These are phyloP conservation scores for Eutrema heterophyllum DNA, from an alignment of 345 rosid genomes.

Conservation along the genomic window DNA sequence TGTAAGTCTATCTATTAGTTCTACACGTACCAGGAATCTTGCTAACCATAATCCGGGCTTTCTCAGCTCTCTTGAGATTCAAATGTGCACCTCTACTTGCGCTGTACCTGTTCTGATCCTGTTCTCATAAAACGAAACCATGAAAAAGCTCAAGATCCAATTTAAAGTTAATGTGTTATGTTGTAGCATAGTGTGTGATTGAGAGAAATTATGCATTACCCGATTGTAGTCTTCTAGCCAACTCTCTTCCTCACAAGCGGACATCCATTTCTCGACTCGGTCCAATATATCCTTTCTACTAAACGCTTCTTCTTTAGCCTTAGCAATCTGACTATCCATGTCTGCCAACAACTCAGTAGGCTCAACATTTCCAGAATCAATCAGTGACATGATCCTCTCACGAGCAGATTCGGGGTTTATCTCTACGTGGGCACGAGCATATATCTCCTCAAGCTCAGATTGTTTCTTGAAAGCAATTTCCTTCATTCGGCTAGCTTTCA, in stretches of 20 bases:
- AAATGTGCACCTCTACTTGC: constrained; percentile 97
- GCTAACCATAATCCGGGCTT: constrained; percentile 86
- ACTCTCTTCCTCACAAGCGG: constrained; percentile 99
- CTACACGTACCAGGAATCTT: constrained; percentile 80
- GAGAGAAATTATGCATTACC: constrained; percentile 36
- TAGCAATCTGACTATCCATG: constrained; percentile 87
- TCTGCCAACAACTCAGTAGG: constrained; percentile 89
- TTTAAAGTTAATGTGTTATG: neutral
- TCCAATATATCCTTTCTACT: constrained; percentile 96
- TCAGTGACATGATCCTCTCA: constrained; percentile 75
- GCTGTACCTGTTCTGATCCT: constrained; percentile 97
- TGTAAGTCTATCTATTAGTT: neutral
- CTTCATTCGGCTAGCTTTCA: constrained; percentile 93
- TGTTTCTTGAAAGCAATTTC: constrained; percentile 96
- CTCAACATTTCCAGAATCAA: constrained; percentile 88
- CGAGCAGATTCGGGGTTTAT: constrained; percentile 78
- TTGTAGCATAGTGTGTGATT: neutral
- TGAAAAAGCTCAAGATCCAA: neutral
- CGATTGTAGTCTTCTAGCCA: constrained; percentile 98
- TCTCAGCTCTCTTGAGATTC: constrained; percentile 99
- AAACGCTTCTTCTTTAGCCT: constrained; percentile 82
- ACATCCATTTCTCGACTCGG: constrained; percentile 99
- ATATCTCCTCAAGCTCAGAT: constrained; percentile 93
- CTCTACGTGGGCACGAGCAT: constrained; percentile 68
- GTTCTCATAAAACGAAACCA: constrained; percentile 29